Base-by-base conservation (phyloP, 805 yeast genomes). In the Kodamaea laetipori region DNA sequence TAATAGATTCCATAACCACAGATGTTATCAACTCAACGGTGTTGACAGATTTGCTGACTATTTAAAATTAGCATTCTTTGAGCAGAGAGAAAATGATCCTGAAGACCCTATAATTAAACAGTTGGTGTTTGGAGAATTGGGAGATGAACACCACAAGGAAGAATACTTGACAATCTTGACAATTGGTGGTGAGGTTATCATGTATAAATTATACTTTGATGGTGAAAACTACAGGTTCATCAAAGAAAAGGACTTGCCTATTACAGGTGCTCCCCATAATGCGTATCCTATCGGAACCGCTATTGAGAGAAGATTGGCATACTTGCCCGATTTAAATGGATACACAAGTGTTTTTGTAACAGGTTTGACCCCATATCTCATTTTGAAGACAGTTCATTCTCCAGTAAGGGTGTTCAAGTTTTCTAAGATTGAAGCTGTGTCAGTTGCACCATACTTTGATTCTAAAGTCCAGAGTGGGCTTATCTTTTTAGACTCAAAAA, bases 181-280 rank as follows among this genome's bases (percentile, higher is more conserved):
- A 0, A 78, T 82, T 57, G 94, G 95, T 41, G 95, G 95, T 53
- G 94, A 88, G 58, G 67, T 89, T 2, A 67, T 80, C 26, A 66
- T 86, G 39, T 90, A 89, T 60, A 81, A 80, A 52, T 66, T 82
- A 26, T 79, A 64, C 48, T 67, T 68, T 47, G 79, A 73, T 52
- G 76, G 76, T 12, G 73, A 61, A 18, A 67, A 63, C 48, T 74
- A 60, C 49, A 61, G 56, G 38, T 69, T 74, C 28, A 49, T 56
- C 39, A 78, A 74, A 57, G 74, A 68, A 44, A 71, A 64, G 54
- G 77, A 73, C 46, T 57, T 67, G 38, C 53, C 64, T 3, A 73
- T 84, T 8, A 80, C 88, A 1, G 95, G 95, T 43, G 94, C 92
- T 0, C 92, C 94, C 1, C 84, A 80, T 43, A 85, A 85, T 60